Percentiles rank a stretch among this genome's conserved stretches.
Evolutionary conservation across 192 early-diverging fungal species (phyloP).

Genomic region (Coemansia sp.): DNA sequence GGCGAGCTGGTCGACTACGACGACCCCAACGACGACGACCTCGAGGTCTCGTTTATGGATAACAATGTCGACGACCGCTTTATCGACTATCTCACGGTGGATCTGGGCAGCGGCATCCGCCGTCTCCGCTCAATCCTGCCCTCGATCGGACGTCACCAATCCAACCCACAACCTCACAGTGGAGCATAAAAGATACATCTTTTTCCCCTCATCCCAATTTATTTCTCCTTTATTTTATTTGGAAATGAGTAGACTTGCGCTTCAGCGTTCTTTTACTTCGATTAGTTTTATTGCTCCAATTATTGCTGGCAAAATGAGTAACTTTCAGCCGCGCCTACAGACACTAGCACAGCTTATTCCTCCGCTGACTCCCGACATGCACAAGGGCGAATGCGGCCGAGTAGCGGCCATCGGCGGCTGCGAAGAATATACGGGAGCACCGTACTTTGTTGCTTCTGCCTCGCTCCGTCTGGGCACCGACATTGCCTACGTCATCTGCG

Average conservation of each 20-base stretch:
- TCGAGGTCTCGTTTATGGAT: slow-evolving; percentile 35
- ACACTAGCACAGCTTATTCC: slow-evolving; percentile 45
- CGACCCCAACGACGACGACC: slow-evolving; percentile 39
- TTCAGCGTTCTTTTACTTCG: slow-evolving; percentile 31
- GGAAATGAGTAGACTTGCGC: slow-evolving; percentile 21
- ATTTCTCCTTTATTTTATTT: neutral
- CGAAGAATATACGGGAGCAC: slow-evolving; percentile 83
- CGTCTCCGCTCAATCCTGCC: slow-evolving; percentile 28
- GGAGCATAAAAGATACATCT: too few species aligned
- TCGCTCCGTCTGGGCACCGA: slow-evolving; percentile 70
- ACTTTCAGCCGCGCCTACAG: slow-evolving; percentile 38
- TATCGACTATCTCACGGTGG: slow-evolving; percentile 39
- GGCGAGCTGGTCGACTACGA: slow-evolving; percentile 53
- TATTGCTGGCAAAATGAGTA: slow-evolving; percentile 47
- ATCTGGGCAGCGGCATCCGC: slow-evolving; percentile 25
- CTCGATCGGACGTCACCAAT: slow-evolving; percentile 10
- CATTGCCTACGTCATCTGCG: slow-evolving; percentile 82
- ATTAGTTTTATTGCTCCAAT: slow-evolving; percentile 45
- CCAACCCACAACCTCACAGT: neutral
- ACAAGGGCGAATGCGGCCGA: slow-evolving; percentile 50
- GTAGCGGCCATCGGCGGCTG: slow-evolving; percentile 41
- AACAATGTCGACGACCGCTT: slow-evolving; percentile 48
- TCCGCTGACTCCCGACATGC: slow-evolving; percentile 34
- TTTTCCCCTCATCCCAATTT: neutral
- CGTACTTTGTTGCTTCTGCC: slow-evolving; percentile 67